phyloP scores from a whole-genome alignment of 2,329 filamentous ascomycete genomes.

The Claviceps humidiphila region DNA sequence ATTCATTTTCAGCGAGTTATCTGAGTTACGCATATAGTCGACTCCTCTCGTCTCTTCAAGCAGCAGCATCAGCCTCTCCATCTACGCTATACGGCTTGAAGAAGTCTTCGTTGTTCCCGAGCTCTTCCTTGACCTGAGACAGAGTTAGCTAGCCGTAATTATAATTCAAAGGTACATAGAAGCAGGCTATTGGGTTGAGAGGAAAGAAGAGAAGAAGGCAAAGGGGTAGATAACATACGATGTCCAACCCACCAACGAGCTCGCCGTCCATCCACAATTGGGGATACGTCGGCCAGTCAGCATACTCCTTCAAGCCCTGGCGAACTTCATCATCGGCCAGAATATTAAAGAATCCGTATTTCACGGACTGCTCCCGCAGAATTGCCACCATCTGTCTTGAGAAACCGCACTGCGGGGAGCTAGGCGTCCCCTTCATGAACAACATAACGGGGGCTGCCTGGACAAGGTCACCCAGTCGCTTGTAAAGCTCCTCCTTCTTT shows the following conservation, averaged over 20 bases:
- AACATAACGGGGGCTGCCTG: conserved; percentile 96
- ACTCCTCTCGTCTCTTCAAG: conserved; percentile 12
- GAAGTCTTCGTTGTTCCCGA: conserved; percentile 72
- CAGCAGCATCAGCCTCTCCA: conserved; percentile 25
- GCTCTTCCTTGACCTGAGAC: conserved; percentile 80
- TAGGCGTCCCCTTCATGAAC: conserved; percentile 96
- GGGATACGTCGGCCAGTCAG: conserved; percentile 97
- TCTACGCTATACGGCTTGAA: conserved; percentile 57
- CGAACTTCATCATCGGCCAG: conserved; percentile 93
- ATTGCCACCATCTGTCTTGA: conserved; percentile 79
- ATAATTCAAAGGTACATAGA: not conserved
- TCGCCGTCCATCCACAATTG: conserved; percentile 89
- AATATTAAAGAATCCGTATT: conserved; percentile 99
- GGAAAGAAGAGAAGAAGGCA: not conserved
- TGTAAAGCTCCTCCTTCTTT: conserved; percentile 73
- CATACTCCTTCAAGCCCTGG: conserved; percentile 90
- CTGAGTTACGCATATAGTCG: not conserved
- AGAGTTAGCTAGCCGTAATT: not conserved
- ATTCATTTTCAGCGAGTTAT: not conserved
- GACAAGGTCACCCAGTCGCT: conserved; percentile 69
- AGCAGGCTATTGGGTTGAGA: not conserved
- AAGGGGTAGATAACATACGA: conserved; percentile 48
- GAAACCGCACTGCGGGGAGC: conserved; percentile 80
- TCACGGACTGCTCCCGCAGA: conserved; percentile 76
- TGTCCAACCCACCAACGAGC: conserved; percentile 85